Evolutionary conservation across 2,329 filamentous ascomycete genomes (phyloP).

Genomic region (Botrytis fabae): DNA sequence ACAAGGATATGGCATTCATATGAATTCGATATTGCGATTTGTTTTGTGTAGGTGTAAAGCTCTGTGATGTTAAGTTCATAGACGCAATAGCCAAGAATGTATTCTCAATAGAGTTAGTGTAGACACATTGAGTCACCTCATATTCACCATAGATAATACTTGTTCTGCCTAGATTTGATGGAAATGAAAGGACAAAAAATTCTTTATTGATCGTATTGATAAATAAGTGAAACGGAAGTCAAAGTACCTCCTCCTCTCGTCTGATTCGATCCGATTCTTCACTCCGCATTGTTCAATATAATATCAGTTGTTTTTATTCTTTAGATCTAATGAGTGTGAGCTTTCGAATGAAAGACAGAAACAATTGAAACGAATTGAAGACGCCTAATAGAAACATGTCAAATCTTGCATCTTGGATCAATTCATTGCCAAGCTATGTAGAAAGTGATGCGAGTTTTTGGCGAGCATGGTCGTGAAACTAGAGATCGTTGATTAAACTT

Average conservation of each 20-base stretch:
- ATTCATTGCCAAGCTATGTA: background rate
- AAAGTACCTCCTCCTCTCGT: background rate
- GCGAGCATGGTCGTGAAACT: background rate
- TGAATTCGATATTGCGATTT: background rate
- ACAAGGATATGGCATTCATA: background rate
- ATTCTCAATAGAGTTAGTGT: background rate
- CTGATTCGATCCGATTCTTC: background rate
- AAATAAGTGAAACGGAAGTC: background rate
- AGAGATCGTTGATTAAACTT: background rate
- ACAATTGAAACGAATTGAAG: fast-evolving
- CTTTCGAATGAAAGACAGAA: background rate
- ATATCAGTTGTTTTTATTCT: background rate
- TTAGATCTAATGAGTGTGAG: background rate
- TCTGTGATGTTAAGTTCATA: background rate
- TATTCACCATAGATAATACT: background rate
- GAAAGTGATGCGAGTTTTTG: background rate
- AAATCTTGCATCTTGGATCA: background rate
- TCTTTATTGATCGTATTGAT: background rate
- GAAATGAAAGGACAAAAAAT: background rate
- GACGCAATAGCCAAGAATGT: background rate
- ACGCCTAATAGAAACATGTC: background rate
- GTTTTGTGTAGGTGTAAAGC: background rate
- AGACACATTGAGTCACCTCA: background rate
- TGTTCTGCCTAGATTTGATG: fast-evolving
- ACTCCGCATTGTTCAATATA: background rate